These are phyloP conservation scores for Metarhizium brunneum DNA, from an alignment of 2,329 filamentous ascomycete genomes.

Conservation along the genomic window DNA sequence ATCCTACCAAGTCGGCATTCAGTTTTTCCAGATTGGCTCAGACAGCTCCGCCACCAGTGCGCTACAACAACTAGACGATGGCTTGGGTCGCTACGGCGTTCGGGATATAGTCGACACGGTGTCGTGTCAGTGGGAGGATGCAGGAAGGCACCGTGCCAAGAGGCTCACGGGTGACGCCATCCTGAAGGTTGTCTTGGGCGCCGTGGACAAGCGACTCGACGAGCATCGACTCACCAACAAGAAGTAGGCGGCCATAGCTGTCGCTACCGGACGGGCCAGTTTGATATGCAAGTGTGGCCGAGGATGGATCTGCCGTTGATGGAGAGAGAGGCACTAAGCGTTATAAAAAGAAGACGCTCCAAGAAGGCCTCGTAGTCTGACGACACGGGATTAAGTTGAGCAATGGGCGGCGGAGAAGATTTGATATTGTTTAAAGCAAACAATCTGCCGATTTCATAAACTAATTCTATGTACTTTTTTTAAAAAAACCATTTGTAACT, in stretches of 20 bases:
- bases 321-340: no score
- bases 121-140: constrained; percentile 35
- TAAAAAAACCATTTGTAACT: no score
- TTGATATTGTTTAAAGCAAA: no score
- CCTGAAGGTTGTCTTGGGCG: constrained; percentile 73
- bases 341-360: no score
- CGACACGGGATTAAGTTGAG: no score
- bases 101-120: constrained; percentile 91
- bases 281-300: neutral
- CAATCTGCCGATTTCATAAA: no score
- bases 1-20: constrained; percentile 77
- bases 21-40: constrained; percentile 90
- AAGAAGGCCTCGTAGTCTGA: no score
- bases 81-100: constrained; percentile 44
- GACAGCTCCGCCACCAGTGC: constrained; percentile 56
- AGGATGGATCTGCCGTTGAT: no score
- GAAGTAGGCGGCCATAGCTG: neutral
- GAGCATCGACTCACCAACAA: constrained; percentile 10
- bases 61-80: constrained; percentile 67
- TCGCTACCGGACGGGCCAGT: neutral
- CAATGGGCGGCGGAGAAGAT: no score
- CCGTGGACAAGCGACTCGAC: constrained; percentile 48
- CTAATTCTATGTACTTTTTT: no score
- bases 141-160: constrained; percentile 31
- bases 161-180: constrained; percentile 60